A percentile compares a stretch with the other conserved stretches of the same genome.
These are phyloP conservation scores for Angomonas desouzai DNA, from an alignment of 208 protist genomes.

Conservation along the genomic window DNA sequence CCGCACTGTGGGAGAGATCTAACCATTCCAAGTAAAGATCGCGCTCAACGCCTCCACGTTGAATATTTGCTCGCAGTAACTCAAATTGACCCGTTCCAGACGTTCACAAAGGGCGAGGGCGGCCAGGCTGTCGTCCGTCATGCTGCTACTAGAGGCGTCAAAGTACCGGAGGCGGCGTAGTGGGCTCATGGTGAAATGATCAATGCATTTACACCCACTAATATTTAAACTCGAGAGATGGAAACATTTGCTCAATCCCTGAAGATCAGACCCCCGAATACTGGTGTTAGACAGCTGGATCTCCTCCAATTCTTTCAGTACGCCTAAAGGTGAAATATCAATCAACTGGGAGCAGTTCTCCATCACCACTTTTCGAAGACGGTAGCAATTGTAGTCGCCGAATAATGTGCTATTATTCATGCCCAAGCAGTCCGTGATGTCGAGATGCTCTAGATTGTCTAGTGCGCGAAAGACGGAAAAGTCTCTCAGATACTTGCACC, in stretches of 20 bases:
- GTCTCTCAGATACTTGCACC: slow-evolving; percentile 22
- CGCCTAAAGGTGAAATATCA: slow-evolving; percentile 20
- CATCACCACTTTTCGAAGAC: slow-evolving; percentile 25
- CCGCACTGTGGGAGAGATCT: slow-evolving; percentile 6
- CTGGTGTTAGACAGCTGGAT: slow-evolving; percentile 28
- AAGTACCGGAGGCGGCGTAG: slow-evolving; percentile 25
- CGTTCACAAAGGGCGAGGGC: slow-evolving; percentile 10
- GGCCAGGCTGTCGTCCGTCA: slow-evolving; percentile 17
- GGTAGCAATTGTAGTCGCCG: slow-evolving; percentile 19
- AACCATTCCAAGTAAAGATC: background rate
- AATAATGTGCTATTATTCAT: slow-evolving; percentile 24
- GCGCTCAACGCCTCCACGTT: background rate
- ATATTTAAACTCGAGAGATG: slow-evolving; percentile 13
- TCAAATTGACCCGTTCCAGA: slow-evolving; percentile 26
- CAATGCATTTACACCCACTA: slow-evolving; percentile 25
- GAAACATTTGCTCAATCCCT: background rate
- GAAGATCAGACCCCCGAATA: slow-evolving; percentile 21
- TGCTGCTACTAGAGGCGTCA: slow-evolving; percentile 16
- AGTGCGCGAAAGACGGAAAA: slow-evolving; percentile 25
- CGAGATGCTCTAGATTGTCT: slow-evolving; percentile 28
- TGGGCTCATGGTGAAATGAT: slow-evolving; percentile 28
- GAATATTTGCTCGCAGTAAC: slow-evolving; percentile 11
- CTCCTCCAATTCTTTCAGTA: slow-evolving; percentile 23
- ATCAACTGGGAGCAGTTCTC: slow-evolving; percentile 22
- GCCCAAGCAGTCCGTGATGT: slow-evolving; percentile 30